A percentile compares a stretch with the other conserved stretches of the same genome.
Conservation (phyloP, 176 grass and related monocot genomes). For the Aegilops umbellulata region DNA sequence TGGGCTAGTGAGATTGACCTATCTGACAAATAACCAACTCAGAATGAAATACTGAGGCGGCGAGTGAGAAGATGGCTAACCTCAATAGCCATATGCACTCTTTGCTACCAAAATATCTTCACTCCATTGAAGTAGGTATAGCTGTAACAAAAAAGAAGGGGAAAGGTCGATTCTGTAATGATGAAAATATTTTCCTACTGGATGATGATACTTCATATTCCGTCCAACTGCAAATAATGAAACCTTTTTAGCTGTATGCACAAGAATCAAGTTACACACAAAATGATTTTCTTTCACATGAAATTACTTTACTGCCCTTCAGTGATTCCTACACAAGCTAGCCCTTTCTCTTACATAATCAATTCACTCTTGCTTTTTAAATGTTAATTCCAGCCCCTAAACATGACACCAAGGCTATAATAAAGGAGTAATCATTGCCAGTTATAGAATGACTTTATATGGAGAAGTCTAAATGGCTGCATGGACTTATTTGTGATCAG, state of each 20-base stretch:
- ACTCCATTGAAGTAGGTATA: constrained; percentile 3
- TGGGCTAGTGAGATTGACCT: background rate
- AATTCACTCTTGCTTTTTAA: background rate
- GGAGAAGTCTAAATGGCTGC: background rate
- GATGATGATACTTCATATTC: background rate
- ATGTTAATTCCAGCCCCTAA: background rate
- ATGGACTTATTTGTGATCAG: background rate
- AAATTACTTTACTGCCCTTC: background rate
- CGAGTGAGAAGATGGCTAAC: constrained; percentile 10
- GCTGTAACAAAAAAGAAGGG: background rate
- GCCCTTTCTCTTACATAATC: background rate
- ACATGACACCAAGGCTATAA: background rate
- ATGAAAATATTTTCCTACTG: no score
- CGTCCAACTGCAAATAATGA: background rate
- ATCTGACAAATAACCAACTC: constrained; percentile 5
- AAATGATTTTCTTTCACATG: background rate
- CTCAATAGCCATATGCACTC: background rate
- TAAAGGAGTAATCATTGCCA: background rate
- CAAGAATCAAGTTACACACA: background rate
- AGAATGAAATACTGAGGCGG: background rate
- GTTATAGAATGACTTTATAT: background rate
- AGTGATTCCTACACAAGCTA: background rate
- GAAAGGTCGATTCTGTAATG: no score
- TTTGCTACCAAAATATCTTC: background rate
- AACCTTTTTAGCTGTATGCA: background rate